phyloP scores from a whole-genome alignment of 2,329 filamentous ascomycete genomes.

The Paracoccidioides lutzii region DNA sequence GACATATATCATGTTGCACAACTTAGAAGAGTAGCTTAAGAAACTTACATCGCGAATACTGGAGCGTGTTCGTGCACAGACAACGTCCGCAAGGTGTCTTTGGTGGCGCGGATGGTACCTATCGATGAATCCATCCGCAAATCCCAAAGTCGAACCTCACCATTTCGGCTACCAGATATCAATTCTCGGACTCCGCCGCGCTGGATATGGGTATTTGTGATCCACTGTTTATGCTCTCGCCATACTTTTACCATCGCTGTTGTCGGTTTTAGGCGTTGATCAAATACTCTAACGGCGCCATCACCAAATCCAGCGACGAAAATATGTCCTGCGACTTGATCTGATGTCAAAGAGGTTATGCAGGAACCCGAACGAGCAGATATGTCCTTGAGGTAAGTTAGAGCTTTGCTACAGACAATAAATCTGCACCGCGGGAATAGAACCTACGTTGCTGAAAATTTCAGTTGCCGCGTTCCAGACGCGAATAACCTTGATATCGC shows the following conservation, averaged over 20 bases:
- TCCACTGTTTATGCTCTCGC: conserved; percentile 93
- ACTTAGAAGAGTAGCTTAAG: background rate
- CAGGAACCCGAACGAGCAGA: conserved; percentile 88
- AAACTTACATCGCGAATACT: conserved; percentile 78
- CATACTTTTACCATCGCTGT: conserved; percentile 93
- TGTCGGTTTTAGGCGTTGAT: conserved; percentile 69
- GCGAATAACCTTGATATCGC: conserved; percentile 86
- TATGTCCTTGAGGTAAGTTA: conserved; percentile 50
- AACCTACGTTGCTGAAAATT: conserved; percentile 60
- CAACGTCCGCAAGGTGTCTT: conserved; percentile 66
- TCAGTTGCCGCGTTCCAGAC: conserved; percentile 94
- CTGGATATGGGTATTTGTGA: conserved; percentile 93
- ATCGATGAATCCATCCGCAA: conserved; percentile 73
- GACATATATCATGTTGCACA: background rate
- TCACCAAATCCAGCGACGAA: conserved; percentile 96
- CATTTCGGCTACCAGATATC: conserved; percentile 78
- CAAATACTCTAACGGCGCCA: conserved; percentile 85
- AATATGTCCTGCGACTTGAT: conserved; percentile 93
- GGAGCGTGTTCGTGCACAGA: conserved; percentile 94
- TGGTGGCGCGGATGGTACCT: conserved; percentile 60
- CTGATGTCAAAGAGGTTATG: conserved; percentile 88
- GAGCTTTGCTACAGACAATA: conserved; percentile 2
- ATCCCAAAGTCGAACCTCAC: conserved; percentile 92
- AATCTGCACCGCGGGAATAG: background rate
- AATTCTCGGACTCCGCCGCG: conserved; percentile 86